These are phyloP conservation scores for Ambrosia trifida DNA, from an alignment of 129 eudicot species.

Conservation along the genomic window DNA sequence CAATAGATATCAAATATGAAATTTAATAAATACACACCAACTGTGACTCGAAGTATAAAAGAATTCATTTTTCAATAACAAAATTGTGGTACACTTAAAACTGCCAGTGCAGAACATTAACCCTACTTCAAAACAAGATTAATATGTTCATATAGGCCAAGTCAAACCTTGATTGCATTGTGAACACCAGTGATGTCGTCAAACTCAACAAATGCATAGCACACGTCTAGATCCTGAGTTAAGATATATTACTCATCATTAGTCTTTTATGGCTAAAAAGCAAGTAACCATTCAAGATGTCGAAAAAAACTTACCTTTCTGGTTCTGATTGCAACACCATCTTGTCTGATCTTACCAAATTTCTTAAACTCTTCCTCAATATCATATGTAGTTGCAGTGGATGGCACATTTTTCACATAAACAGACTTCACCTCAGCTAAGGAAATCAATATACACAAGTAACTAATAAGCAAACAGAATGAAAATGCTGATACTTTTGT, in stretches of 20 bases:
- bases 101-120: not conserved
- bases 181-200: conserved; percentile 79
- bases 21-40: not conserved
- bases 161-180: conserved; percentile 84
- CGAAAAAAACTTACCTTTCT: conserved; percentile 60
- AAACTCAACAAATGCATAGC: conserved; percentile 96
- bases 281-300: not conserved
- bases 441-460: conserved; percentile 8
- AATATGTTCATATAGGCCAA: not conserved
- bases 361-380: conserved; percentile 84
- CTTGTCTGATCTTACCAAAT: conserved; percentile 76
- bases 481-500: not conserved
- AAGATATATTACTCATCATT: conserved; percentile 1
- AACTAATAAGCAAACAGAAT: not conserved
- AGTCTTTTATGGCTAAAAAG: conserved; percentile 15
- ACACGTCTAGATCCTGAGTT: conserved; percentile 84
- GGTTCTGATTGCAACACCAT: conserved; percentile 92
- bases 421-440: conserved; percentile 85
- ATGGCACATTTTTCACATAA: conserved; percentile 81
- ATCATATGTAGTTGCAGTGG: conserved; percentile 64
- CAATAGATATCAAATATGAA: not conserved
- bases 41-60: not conserved
- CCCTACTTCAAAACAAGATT: not conserved
- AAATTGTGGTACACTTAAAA: not conserved
- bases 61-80: conserved; percentile 1